Evolutionary conservation across 129 eudicot species (phyloP), one percentile per base, ranked within the genome.

Genomic region (Artemisia annua): DNA sequence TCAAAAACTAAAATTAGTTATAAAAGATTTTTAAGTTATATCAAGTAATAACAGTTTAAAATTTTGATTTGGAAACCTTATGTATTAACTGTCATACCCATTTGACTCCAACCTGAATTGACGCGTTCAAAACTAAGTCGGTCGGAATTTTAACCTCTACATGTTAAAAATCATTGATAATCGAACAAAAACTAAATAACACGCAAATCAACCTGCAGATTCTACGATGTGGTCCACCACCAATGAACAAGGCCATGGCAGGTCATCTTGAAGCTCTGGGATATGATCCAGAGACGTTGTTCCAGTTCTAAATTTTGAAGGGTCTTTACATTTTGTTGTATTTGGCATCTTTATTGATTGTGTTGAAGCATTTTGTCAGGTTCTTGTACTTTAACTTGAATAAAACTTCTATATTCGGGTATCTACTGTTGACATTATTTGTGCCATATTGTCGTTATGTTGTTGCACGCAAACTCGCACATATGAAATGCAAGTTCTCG

Each of bases 191-290:
- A 67, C 53, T 68, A 9, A 66, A 30, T 17, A 48, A 61, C 28
- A 49, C 26, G 26, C 48, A 67, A 48, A n/a, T n/a, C 14, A 54
- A 30, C 60, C 13, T 69, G 78, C 80, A 84, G 88, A 84, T 84
- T 30, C 67, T 84, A 76, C 60, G 80, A 74, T 84, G 87, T 49
- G 87, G 87, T 10, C 88, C 88, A 13, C 83, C 85, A 44, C 74
- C 79, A 12, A 84, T 84, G 88, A 80, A 80, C 80, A 84, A 84
- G 77, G 80, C 88, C 56, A 84, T 84, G 88, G 88, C 77, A 54
- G 78, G 72, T 64, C 74, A 80, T 78, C 88, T 81, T 39, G 70
- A 77, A 20, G 83, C 75, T 28, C 66, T 84, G 67, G 75, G 81
- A 16, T 84, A 84, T 35, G 81, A 63, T 11, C n/a, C 65, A 15